phyloP scores from a whole-genome alignment of 495 filamentous ascomycete genomes.

The Xylaria intraflava region DNA sequence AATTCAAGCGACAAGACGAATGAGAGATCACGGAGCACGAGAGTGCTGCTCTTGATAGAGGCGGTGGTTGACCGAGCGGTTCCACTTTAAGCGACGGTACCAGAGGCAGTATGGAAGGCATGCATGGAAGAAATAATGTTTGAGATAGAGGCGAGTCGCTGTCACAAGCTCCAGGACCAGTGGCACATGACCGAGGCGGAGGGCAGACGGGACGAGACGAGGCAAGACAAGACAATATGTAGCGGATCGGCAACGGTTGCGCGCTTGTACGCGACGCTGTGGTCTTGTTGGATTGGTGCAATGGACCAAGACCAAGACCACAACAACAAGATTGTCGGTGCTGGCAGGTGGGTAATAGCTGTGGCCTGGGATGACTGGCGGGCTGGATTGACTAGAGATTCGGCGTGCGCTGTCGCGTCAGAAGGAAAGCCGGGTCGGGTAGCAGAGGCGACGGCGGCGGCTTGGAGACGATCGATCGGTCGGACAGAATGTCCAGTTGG shows the following conservation, averaged over 20 bases:
- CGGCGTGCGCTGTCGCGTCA: conserved; percentile 2
- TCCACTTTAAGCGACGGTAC: conserved; percentile 8
- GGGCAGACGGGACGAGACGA: background rate
- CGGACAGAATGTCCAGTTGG: background rate
- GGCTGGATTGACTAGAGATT: conserved; percentile 1
- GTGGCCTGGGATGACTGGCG: conserved; percentile 8
- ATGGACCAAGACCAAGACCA: background rate
- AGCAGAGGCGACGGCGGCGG: background rate
- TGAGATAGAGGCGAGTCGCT: conserved; percentile 7
- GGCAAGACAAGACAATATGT: background rate
- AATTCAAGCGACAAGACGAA: background rate
- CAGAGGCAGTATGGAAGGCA: conserved; percentile 9
- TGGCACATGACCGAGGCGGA: conserved; percentile 6
- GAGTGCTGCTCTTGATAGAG: background rate
- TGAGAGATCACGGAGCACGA: background rate
- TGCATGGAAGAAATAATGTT: conserved; percentile 2
- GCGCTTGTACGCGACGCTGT: conserved; percentile 2
- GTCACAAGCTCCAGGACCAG: conserved; percentile 3
- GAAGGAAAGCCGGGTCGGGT: background rate
- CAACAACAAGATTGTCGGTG: background rate
- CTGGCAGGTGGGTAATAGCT: conserved; percentile 3
- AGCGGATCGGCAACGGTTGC: background rate
- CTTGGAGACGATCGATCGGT: conserved; percentile 1
- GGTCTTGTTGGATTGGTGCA: background rate
- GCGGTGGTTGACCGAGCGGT: conserved; percentile 5